These are phyloP conservation scores for Myrica gale DNA, from an alignment of 306 rosid genomes.

Conservation along the genomic window DNA sequence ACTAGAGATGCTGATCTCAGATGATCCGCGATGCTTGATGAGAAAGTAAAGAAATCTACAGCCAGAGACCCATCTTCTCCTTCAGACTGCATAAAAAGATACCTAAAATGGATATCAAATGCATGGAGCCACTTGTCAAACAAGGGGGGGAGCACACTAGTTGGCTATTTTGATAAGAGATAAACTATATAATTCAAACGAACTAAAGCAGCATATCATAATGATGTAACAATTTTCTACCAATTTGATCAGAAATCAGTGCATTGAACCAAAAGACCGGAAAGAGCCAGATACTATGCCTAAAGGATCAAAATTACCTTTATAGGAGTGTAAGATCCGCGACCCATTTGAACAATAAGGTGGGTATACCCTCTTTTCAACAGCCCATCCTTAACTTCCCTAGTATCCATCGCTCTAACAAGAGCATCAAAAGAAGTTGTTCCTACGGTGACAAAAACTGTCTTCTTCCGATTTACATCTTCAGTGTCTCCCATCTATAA, in stretches of 20 bases:
- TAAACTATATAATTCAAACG: background rate
- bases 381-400: slow-evolving; percentile 47
- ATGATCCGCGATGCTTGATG: slow-evolving; percentile 84
- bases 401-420: slow-evolving; percentile 54
- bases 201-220: background rate
- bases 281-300: background rate
- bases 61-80: slow-evolving; percentile 53
- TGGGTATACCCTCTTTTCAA: slow-evolving; percentile 63
- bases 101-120: background rate
- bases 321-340: slow-evolving; percentile 66
- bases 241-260: background rate
- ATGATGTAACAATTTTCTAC: background rate
- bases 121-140: background rate
- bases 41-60: slow-evolving; percentile 78
- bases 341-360: slow-evolving; percentile 79
- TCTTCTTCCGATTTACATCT: slow-evolving; percentile 29
- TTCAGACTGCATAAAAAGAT: slow-evolving; percentile 47
- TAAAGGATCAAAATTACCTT: slow-evolving; percentile 41
- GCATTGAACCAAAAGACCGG: background rate
- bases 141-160: too few relatives aligned
- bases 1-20: slow-evolving; percentile 83
- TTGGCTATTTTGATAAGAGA: too few relatives aligned
- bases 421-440: slow-evolving; percentile 81
- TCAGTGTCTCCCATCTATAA: slow-evolving; percentile 41
- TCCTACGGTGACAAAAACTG: slow-evolving; percentile 79